Evolutionary conservation across 257 asterid genomes (phyloP), one percentile per base, ranked within the genome.

Genomic region (Cinchona pubescens): DNA sequence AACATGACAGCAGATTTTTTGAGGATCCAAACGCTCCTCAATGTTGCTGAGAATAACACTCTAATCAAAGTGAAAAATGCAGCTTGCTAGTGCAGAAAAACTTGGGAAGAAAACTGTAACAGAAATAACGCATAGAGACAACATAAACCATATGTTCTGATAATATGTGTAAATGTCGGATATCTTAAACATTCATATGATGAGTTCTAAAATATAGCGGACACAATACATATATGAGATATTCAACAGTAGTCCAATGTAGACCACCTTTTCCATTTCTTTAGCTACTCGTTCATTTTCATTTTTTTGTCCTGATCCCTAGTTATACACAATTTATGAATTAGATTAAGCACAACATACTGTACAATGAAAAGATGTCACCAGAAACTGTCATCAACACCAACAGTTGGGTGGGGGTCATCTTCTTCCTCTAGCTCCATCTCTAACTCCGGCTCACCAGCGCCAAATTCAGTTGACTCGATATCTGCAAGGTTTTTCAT

Each of bases 401-500:
- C 94, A 10, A 87, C 88, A 72, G 87, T 69, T 13, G 85, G 80
- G 73, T 80, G 62, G 18, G 71, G 83, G 23, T 82, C 84, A 23
- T 81, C 88, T 80, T 90, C 94, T 69, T 83, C 88, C 87, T 90
- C 97, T 0, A 62, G 65, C 84, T 92, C 97, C 96, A 89, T 85
- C 90, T 94, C 98, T 79, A 86, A 10, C 90, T 90, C 96, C 7
- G 91, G 95, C 83, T 85, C 96, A 19, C 69, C 63, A 16, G 86
- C 73, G 70, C 86, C 90, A 23, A 88, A 88, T 83, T 91, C 98
- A n/a, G 86, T 69, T 42, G 88, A 83, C 68, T 92, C 98, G 43
- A 86, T 77, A 66, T 74, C 99, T 12, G 94, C 97, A 61, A 94
- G 94, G 73, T 86, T 92, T 91, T 94, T 92, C 82, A 94, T 72